Percentiles rank a stretch among this genome's conserved stretches.
These are phyloP conservation scores for Phycomyces blakesleeanus DNA, from an alignment of 192 early-diverging fungal species.

Conservation along the genomic window DNA sequence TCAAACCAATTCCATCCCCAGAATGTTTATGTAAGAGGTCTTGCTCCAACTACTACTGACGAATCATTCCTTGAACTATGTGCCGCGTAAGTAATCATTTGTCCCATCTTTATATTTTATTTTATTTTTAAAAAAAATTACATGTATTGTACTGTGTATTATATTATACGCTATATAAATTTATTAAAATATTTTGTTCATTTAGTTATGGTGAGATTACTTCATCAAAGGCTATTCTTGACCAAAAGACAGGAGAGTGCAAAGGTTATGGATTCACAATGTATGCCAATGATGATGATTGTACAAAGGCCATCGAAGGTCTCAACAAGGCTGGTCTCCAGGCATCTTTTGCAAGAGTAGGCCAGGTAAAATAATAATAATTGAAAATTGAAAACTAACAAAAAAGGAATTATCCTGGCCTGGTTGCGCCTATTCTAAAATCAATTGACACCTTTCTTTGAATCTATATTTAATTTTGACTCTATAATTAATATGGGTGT, in stretches of 20 bases:
- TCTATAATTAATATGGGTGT: no score
- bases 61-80: slow-evolving; percentile 62
- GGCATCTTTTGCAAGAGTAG: slow-evolving; percentile 73
- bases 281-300: slow-evolving; percentile 69
- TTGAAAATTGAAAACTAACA: no score
- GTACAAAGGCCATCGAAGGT: slow-evolving; percentile 63
- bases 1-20: slow-evolving; percentile 40
- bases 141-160: no score
- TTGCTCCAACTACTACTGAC: slow-evolving; percentile 67
- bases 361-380: no score
- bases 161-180: no score
- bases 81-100: slow-evolving; percentile 44
- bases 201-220: slow-evolving; percentile 65
- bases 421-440: no score
- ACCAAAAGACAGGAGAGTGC: slow-evolving; percentile 74
- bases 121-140: not conserved
- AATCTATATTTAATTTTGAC: no score
- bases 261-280: slow-evolving; percentile 90
- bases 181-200: no score
- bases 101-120: slow-evolving; percentile 9
- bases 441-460: no score
- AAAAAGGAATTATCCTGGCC: no score
- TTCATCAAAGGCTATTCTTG: slow-evolving; percentile 82
- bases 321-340: slow-evolving; percentile 62
- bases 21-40: slow-evolving; percentile 81